These are phyloP conservation scores for Lactifluus volemus DNA, from an alignment of 768 basidiomycete species.

Conservation along the genomic window DNA sequence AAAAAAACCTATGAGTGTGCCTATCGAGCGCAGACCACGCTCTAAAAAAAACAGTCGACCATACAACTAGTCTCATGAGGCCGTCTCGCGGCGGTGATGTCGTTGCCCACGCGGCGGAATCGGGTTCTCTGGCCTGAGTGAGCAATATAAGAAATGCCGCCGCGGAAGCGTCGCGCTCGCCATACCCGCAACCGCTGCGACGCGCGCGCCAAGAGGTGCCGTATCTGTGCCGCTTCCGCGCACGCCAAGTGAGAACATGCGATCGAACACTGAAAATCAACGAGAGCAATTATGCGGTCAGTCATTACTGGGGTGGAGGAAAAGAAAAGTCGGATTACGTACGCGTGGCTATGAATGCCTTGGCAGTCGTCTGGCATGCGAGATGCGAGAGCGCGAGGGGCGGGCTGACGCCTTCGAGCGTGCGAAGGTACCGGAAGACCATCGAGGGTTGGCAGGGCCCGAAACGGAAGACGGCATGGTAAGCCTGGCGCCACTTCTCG, in stretches of 20 bases:
- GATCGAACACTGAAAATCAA: conserved; percentile 58
- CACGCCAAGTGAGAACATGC: conserved; percentile 82
- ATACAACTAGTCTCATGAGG: neutral
- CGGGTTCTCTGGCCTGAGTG: conserved; percentile 52
- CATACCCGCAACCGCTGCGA: conserved; percentile 55
- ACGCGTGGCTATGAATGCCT: conserved; percentile 83
- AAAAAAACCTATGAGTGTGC: neutral
- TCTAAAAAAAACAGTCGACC: neutral
- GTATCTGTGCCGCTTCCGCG: conserved; percentile 67
- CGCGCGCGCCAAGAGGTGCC: conserved; percentile 51
- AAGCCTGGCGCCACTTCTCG: conserved; percentile 90
- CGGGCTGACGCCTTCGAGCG: conserved; percentile 85
- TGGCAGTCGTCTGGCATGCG: conserved; percentile 81
- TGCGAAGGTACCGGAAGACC: conserved; percentile 86
- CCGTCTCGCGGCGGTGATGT: conserved; percentile 5
- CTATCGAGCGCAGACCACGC: neutral
- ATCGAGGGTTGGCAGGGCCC: conserved; percentile 87
- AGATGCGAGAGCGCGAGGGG: conserved; percentile 81
- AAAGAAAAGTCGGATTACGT: conserved; percentile 21
- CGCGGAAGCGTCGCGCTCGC: conserved; percentile 51
- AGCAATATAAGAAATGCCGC: conserved; percentile 79
- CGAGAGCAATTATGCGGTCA: neutral
- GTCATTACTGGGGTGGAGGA: neutral
- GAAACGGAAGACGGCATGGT: conserved; percentile 79
- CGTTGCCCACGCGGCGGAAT: conserved; percentile 23